Conservation (phyloP, 129 eudicot species). For the Ambrosia trifida region DNA sequence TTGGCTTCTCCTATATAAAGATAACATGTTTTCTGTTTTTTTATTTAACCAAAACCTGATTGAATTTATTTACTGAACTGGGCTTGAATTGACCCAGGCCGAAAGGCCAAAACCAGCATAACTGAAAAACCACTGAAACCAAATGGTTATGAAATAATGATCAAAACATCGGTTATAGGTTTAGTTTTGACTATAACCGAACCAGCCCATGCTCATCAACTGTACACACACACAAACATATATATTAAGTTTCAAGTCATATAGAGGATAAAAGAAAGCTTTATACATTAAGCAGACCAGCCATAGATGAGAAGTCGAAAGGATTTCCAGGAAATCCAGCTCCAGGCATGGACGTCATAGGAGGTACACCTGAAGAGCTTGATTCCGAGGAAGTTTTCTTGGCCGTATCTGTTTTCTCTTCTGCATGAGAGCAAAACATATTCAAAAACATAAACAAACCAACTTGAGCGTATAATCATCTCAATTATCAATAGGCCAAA, state of each 20-base stretch:
- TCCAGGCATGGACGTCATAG: conserved; percentile 40
- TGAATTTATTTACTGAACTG: background rate
- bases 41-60: background rate
- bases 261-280: conserved; percentile 1
- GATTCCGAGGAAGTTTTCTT: conserved; percentile 43
- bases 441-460: background rate
- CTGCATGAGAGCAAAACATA: conserved; percentile 35
- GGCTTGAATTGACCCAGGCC: background rate
- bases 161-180: background rate
- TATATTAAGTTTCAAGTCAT: background rate
- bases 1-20: background rate
- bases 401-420: conserved; percentile 39
- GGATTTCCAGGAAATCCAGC: conserved; percentile 52
- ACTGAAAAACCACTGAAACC: background rate
- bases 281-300: conserved; percentile 82
- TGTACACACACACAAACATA: too few relatives aligned
- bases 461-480: background rate
- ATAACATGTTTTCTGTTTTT: background rate
- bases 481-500: background rate
- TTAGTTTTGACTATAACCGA: background rate
- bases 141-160: background rate
- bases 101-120: background rate
- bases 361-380: conserved; percentile 37
- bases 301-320: conserved; percentile 90
- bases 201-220: background rate